These are phyloP conservation scores for Neofusicoccum umdonicola DNA, from an alignment of 2,329 filamentous ascomycete species.

Conservation along the genomic window DNA sequence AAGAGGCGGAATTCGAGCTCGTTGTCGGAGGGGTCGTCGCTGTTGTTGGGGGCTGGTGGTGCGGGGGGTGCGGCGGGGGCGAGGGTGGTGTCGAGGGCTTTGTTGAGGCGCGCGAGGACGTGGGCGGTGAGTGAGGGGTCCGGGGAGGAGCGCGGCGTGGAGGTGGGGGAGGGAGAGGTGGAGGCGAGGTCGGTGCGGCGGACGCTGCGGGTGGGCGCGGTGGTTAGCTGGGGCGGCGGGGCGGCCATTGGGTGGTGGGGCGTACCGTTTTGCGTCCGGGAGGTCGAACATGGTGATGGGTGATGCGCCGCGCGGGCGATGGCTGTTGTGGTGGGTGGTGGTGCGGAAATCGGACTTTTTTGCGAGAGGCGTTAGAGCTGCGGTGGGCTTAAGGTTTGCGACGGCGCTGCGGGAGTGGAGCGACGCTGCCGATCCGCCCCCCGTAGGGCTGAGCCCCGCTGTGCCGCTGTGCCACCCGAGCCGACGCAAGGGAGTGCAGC, in stretches of 20 bases:
- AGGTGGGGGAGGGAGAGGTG: background rate
- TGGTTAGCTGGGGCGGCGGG: background rate
- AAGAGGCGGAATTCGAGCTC: conserved; percentile 11
- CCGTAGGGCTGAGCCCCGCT: background rate
- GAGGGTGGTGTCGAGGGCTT: background rate
- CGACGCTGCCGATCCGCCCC: background rate
- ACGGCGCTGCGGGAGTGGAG: background rate
- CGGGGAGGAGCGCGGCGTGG: background rate
- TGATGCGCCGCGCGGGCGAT: background rate
- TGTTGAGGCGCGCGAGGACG: background rate
- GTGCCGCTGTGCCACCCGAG: too few species aligned
- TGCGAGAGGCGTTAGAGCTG: background rate
- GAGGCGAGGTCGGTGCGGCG: conserved; percentile 10
- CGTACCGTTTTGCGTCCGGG: conserved; percentile 4
- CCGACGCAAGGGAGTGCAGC: too few species aligned
- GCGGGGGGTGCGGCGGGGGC: too few species aligned
- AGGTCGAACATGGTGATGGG: background rate
- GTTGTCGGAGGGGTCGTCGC: background rate
- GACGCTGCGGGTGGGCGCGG: background rate
- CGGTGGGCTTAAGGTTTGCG: background rate
- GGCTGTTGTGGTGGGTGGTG: background rate
- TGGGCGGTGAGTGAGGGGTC: background rate
- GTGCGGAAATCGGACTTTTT: background rate
- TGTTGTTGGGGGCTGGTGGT: background rate
- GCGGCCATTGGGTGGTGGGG: background rate